Conservation (phyloP, 345 rosid genomes). For the Punica granatum region DNA sequence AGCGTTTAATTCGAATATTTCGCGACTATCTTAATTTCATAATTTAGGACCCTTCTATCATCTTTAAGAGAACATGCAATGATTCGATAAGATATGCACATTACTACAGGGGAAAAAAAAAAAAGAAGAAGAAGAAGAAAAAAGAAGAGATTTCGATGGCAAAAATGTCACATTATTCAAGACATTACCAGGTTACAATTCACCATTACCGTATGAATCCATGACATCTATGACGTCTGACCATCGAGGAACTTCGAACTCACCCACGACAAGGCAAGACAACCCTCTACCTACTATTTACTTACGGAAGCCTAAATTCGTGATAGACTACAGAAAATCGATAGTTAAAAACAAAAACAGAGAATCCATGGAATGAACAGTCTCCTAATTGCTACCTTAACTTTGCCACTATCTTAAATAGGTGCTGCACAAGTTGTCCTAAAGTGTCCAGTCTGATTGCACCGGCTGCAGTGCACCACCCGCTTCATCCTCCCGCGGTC, state of each 20-base stretch:
- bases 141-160: neutral
- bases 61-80: no score
- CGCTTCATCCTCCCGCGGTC: constrained; percentile 86
- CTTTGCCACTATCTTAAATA: constrained; percentile 29
- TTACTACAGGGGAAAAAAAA: no score
- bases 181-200: neutral
- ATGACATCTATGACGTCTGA: no score
- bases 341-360: neutral
- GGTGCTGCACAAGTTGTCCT: constrained; percentile 98
- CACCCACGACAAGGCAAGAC: neutral
- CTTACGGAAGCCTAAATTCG: neutral
- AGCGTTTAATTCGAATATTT: no score
- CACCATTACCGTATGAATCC: no score
- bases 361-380: neutral
- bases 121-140: no score
- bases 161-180: neutral
- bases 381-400: neutral
- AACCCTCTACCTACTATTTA: neutral
- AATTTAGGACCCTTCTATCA: no score
- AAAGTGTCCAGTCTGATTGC: constrained; percentile 98
- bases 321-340: neutral
- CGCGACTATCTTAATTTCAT: no score
- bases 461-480: constrained; percentile 95
- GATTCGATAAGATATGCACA: no score
- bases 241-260: neutral